Base-by-base conservation (phyloP, 2,329 filamentous ascomycete species). In the Sordariomycetes sp. region DNA sequence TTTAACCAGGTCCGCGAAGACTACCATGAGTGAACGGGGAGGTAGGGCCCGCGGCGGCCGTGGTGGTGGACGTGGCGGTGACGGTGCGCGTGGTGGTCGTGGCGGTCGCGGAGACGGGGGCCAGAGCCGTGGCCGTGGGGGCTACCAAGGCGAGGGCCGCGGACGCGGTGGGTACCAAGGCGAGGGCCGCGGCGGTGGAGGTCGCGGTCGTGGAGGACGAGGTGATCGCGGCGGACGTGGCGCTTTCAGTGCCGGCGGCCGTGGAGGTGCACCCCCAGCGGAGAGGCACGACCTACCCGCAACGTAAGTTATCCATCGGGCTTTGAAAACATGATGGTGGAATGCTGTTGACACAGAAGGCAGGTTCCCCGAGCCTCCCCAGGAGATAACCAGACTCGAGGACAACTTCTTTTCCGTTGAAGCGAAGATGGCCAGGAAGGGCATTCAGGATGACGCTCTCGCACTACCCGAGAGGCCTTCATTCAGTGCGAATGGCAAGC, bases 391-490 rank as follows among this genome's bases (percentile, higher is more conserved):
- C 1, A 55, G 69, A 22, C 67, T 78, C 0, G 76, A 79, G 59
- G 62, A 78, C 56, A 62, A 68, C 7, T 65, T 77, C 3, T 59
- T 76, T 36, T 62, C 54, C 24, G 62, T 66, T 3, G 59, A 64
- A 2, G 63, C 66, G 7, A 62, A 67, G 34, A 57, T 61, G 12
- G 60, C 62, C n/a, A 57, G 77, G 1, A 64, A 65, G 2, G 61
- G 65, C 54, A 70, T 77, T 13, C 66, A 68, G 45, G 62, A 75
- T 25, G 62, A 61, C 22, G 59, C 71, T 20, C 24, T 35, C 52
- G 55, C 60, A 52, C 70, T 81, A 53, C 76, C 79, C 2, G 58
- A 64, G 8, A 73, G 79, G 2, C 80, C 80, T 22, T 73, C 72
- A 1, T 82, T 74, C 60, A 78, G 78, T 22, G 70, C 64, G 2